Evolutionary conservation across 805 yeast genomes (phyloP).

Genomic region (Kodamaea neixiangensis): DNA sequence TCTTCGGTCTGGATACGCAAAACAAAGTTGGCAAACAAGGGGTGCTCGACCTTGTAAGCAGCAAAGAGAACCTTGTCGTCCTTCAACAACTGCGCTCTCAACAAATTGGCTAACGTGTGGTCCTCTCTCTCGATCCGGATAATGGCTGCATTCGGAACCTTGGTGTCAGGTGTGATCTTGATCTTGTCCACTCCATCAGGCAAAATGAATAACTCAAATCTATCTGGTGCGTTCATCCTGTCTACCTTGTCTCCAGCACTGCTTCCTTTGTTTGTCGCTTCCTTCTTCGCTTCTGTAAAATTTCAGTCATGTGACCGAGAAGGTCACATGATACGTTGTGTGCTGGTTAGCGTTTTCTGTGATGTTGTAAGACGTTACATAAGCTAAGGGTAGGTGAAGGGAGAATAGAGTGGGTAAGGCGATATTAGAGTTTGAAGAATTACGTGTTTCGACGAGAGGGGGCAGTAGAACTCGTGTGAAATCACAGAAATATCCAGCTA

Average conservation of each 20-base stretch:
- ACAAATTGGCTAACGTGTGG: conserved; percentile 90
- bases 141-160: conserved; percentile 92
- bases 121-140: conserved; percentile 95
- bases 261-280: background rate
- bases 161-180: conserved; percentile 87
- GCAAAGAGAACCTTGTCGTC: conserved; percentile 93
- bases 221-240: conserved; percentile 96
- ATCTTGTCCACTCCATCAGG: conserved; percentile 98
- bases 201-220: conserved; percentile 92
- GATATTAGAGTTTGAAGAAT: too few relatives aligned
- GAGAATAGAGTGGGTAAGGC: too few relatives aligned
- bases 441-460: too few relatives aligned
- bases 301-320: background rate
- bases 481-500: too few relatives aligned
- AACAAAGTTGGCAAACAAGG: conserved; percentile 91
- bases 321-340: too few relatives aligned
- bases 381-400: too few relatives aligned
- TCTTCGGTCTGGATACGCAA: conserved; percentile 96
- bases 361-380: too few relatives aligned
- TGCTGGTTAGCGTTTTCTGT: background rate
- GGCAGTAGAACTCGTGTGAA: too few relatives aligned
- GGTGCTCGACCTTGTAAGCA: conserved; percentile 98
- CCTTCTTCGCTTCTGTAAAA: background rate
- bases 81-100: conserved; percentile 80
- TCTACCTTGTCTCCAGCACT: background rate